Percentiles rank a stretch among this genome's conserved stretches.
These are phyloP conservation scores for Adansonia madagascariensis DNA, from an alignment of 441 rosid species.

Conservation along the genomic window DNA sequence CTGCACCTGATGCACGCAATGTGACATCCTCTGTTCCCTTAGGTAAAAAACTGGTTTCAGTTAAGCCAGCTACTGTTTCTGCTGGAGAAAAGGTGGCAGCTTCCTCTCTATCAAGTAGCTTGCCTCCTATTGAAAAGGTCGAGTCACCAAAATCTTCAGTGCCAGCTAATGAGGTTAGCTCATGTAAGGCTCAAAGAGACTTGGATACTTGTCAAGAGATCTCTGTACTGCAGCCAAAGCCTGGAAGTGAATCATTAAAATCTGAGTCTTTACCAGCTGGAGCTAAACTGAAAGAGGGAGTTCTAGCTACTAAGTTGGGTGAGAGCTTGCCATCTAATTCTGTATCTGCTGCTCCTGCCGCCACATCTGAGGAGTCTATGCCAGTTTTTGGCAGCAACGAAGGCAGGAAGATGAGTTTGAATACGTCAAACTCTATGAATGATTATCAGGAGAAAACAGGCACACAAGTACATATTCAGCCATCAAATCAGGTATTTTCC, in stretches of 20 bases:
- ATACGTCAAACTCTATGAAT: slow-evolving; percentile 59
- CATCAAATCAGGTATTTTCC: slow-evolving; percentile 51
- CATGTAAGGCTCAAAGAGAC: slow-evolving; percentile 41
- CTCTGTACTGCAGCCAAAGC: slow-evolving; percentile 44
- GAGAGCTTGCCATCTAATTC: slow-evolving; percentile 33
- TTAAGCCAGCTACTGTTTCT: slow-evolving; percentile 51
- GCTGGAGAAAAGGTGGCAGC: slow-evolving; percentile 38
- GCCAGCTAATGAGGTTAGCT: slow-evolving; percentile 42
- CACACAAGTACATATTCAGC: slow-evolving; percentile 49
- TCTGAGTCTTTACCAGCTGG: slow-evolving; percentile 40
- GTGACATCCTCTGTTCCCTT: slow-evolving; percentile 17
- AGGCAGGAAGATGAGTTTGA: slow-evolving; percentile 42
- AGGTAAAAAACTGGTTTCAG: slow-evolving; percentile 50
- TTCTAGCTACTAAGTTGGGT: slow-evolving; percentile 35
- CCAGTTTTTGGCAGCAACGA: slow-evolving; percentile 34
- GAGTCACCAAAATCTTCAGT: slow-evolving; percentile 45
- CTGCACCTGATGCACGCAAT: background rate
- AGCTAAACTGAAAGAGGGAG: slow-evolving; percentile 36
- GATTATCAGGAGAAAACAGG: slow-evolving; percentile 51
- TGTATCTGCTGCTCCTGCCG: slow-evolving; percentile 26
- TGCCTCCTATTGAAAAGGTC: slow-evolving; percentile 48
- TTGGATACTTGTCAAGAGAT: slow-evolving; percentile 43
- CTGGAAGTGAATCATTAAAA: slow-evolving; percentile 41
- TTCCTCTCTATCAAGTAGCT: slow-evolving; percentile 32
- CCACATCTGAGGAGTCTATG: slow-evolving; percentile 38